These are phyloP conservation scores for Allomyces javanicus DNA, from an alignment of 192 early-diverging fungal genomes.

Conservation along the genomic window DNA sequence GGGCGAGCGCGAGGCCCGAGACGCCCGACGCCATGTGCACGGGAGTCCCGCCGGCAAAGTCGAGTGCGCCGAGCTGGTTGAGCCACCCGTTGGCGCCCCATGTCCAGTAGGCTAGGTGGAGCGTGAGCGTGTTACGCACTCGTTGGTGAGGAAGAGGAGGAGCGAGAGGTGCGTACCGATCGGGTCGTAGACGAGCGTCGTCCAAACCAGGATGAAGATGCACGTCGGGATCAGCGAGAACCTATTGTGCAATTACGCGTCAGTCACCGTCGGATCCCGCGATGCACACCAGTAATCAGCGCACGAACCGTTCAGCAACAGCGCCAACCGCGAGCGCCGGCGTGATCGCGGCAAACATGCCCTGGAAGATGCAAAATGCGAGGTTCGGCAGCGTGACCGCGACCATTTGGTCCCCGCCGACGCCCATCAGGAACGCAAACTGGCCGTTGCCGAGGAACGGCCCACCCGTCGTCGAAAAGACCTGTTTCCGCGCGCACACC, in stretches of 20 bases:
- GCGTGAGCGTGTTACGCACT: too few relatives aligned
- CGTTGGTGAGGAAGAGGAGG: too few relatives aligned
- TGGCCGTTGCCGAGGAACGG: slow-evolving; percentile 63
- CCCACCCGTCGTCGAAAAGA: too few relatives aligned
- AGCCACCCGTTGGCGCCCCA: slow-evolving; percentile 80
- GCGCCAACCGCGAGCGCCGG: slow-evolving; percentile 79
- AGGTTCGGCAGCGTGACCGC: slow-evolving; percentile 47
- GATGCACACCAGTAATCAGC: too few relatives aligned
- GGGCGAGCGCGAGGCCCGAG: slow-evolving; percentile 69
- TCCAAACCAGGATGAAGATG: slow-evolving; percentile 83
- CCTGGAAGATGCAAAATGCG: slow-evolving; percentile 67
- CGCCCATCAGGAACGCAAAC: slow-evolving; percentile 45
- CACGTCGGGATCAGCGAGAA: slow-evolving; percentile 65
- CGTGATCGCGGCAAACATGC: slow-evolving; percentile 84
- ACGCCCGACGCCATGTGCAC: slow-evolving; percentile 84
- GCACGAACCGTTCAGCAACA: slow-evolving; percentile 49
- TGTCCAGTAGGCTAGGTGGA: slow-evolving; percentile 60
- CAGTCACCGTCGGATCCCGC: too few relatives aligned
- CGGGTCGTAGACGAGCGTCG: slow-evolving; percentile 81
- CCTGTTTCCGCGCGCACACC: too few relatives aligned
- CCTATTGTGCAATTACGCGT: neutral
- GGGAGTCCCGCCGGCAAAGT: slow-evolving; percentile 94
- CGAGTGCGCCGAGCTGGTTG: slow-evolving; percentile 55
- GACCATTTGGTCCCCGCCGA: slow-evolving; percentile 29
- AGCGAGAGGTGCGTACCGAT: slow-evolving; percentile 9